Conservation (phyloP, 441 rosid species). For the Aleurites moluccanus region DNA sequence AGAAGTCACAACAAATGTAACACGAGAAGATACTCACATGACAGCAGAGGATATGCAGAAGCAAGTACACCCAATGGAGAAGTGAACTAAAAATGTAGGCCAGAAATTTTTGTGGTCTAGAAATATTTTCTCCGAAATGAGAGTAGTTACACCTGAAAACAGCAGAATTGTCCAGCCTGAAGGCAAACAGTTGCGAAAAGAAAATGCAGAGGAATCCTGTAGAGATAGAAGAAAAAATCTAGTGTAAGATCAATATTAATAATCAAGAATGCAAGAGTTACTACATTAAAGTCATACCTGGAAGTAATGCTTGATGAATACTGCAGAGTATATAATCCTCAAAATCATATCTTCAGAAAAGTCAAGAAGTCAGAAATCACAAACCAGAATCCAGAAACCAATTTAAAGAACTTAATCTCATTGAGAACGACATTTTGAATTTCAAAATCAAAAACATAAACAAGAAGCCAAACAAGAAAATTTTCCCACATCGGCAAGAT, state of each 20-base stretch:
- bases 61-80: conserved; percentile 60
- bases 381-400: background rate
- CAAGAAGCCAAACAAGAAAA: background rate
- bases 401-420: background rate
- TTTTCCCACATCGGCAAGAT: background rate
- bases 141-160: conserved; percentile 55
- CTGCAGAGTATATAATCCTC: conserved; percentile 71
- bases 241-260: conserved; percentile 13
- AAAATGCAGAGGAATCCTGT: conserved; percentile 65
- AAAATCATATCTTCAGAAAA: conserved; percentile 61
- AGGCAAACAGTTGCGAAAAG: conserved; percentile 65
- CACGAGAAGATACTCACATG: conserved; percentile 52
- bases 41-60: conserved; percentile 63
- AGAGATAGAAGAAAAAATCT: conserved; percentile 1
- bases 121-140: conserved; percentile 60
- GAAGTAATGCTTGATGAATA: conserved; percentile 69
- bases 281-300: conserved; percentile 43
- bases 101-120: conserved; percentile 64
- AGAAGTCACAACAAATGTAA: conserved; percentile 5
- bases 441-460: background rate
- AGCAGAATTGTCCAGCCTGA: conserved; percentile 65
- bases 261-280: conserved; percentile 15
- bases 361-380: conserved; percentile 51
- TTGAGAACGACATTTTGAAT: background rate
- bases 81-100: conserved; percentile 65